A percentile compares a stretch with the other conserved stretches of the same genome.
These are phyloP conservation scores for Lumnitzera littorea DNA, from an alignment of 345 rosid species.

Conservation along the genomic window DNA sequence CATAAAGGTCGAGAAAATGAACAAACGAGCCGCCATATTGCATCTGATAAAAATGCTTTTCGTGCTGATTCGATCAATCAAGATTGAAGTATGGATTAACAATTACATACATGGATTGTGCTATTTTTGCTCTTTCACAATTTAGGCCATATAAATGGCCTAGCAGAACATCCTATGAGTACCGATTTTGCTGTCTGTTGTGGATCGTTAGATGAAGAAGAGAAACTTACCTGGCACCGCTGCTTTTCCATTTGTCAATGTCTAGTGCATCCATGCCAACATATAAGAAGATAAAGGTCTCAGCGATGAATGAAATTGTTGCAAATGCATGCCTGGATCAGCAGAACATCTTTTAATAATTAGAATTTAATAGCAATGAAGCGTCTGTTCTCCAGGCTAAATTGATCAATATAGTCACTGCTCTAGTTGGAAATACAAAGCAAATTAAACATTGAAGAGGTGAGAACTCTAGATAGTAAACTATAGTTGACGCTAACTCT, in stretches of 20 bases:
- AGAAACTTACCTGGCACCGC: slow-evolving; percentile 36
- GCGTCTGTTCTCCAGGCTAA: not conserved
- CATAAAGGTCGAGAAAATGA: not conserved
- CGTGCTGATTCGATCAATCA: too few species aligned
- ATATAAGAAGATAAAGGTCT: slow-evolving; percentile 60
- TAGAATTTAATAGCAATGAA: not conserved
- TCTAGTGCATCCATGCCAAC: slow-evolving; percentile 73
- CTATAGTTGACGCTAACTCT: too few species aligned
- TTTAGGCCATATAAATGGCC: too few species aligned
- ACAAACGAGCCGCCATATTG: not conserved
- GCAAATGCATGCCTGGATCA: slow-evolving; percentile 69
- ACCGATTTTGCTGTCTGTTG: too few species aligned
- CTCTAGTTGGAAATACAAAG: too few species aligned
- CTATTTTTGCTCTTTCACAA: too few species aligned
- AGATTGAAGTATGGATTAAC: too few species aligned
- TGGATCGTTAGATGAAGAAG: not conserved
- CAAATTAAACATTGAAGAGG: too few species aligned
- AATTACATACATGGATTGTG: too few species aligned
- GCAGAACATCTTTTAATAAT: slow-evolving; percentile 2
- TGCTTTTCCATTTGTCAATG: slow-evolving; percentile 49
- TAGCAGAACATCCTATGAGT: too few species aligned
- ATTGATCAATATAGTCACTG: not conserved
- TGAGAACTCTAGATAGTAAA: too few species aligned
- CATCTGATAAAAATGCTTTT: too few species aligned
- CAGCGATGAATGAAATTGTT: slow-evolving; percentile 62